phyloP scores from a whole-genome alignment of 441 rosid species.

The Erysimum cheiri region DNA sequence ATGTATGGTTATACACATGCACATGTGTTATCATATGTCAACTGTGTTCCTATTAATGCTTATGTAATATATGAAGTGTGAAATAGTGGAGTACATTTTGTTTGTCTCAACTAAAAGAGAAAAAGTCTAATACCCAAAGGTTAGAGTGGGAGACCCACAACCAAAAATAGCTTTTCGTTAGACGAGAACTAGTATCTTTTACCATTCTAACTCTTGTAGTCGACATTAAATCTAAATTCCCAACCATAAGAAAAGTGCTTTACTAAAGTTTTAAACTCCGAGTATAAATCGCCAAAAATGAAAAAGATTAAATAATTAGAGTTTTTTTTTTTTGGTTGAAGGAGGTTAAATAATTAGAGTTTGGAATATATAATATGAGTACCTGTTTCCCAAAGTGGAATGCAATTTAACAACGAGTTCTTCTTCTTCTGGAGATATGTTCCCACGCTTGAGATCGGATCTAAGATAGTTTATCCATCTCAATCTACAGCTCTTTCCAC shows the following conservation, averaged over 20 bases:
- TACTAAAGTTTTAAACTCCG: not conserved
- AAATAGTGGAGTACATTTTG: not conserved
- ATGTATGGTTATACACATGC: not conserved
- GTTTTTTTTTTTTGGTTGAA: too few relatives aligned
- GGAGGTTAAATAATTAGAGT: not conserved
- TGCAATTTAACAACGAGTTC: conserved; percentile 64
- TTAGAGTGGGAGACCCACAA: not conserved
- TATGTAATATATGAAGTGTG: conserved; percentile 12
- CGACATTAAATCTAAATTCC: not conserved
- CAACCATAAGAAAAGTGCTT: not conserved
- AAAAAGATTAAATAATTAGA: not conserved
- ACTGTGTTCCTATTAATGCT: conserved; percentile 1
- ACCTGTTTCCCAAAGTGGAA: conserved; percentile 78
- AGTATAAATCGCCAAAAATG: too few relatives aligned
- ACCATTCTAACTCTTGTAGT: not conserved
- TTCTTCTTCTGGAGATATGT: conserved; percentile 66
- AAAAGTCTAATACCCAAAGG: conserved; percentile 9
- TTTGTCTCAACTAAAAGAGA: conserved; percentile 33
- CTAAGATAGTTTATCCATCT: conserved; percentile 86
- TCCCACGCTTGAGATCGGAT: conserved; percentile 77
- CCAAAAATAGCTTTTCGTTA: not conserved
- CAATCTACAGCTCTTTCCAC: conserved; percentile 90
- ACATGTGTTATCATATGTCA: not conserved
- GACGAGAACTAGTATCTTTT: not conserved
- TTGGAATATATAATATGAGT: not conserved